Evolutionary conservation across 2,329 filamentous ascomycete genomes (phyloP), one percentile per base, ranked within the genome.

Genomic region (Sordariomycetes sp.): DNA sequence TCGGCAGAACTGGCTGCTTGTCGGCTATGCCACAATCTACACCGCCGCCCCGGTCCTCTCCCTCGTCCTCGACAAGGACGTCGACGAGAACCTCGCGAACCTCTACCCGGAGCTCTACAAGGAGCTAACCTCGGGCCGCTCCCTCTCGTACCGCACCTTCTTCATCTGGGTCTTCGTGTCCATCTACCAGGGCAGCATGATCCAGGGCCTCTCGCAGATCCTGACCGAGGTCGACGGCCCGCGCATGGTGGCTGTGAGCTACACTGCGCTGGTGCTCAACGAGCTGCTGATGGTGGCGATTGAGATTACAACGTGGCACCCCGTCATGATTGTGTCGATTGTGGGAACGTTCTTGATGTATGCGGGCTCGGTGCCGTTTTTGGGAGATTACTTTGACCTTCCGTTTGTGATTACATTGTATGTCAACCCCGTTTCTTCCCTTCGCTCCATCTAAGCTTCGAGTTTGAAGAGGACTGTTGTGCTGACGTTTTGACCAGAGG

Each of bases 91-190:
- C 56, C 79, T 99, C 5, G 91, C 94, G 22, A 96, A 94, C 63
- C 78, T 99, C 4, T 99, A 99, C 68, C 95, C 94, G 0, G 94
- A 99, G 66, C 80, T 99, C 2, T 99, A 99, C 78, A 95, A 95
- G 67, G 95, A 99, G 68, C 78, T 99, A n/a, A 96, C 92, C 0
- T 82, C 84, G 0, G 92, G 92, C 10, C 85, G 88, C 15, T 90
- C 87, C 5, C 79, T 99, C 20, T 91, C 86, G 55, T 97, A 97
- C 71, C 84, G 87, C 57, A 96, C 90, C 12, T 99, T 99, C 74
- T 96, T 96, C 74, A 84, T 92, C 61, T 99, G 95, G 95, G 90
- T 97, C 6, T 78, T 90, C 17, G 90, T 99, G 12, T 95, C 89
- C 42, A 83, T 99, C 62, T 99, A 99, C 71, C 94, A 99, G 70